These are phyloP conservation scores for Trichoderma atroviride DNA, from an alignment of 2,329 filamentous ascomycete genomes.

Conservation along the genomic window DNA sequence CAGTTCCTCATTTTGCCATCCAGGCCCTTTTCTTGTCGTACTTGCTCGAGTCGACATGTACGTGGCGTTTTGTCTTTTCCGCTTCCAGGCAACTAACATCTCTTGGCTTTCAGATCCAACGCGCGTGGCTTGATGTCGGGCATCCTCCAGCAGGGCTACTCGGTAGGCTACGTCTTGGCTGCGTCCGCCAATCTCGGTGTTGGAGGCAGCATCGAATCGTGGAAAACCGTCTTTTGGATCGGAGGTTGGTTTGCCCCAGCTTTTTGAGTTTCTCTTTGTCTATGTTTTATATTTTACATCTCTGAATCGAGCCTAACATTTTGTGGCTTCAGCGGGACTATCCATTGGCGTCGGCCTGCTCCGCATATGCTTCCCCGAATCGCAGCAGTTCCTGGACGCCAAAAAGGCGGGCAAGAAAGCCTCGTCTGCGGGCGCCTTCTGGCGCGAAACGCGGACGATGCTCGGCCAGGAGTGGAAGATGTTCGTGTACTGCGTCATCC, in stretches of 20 bases:
- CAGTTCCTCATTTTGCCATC: background rate
- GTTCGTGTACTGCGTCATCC: constrained; percentile 73
- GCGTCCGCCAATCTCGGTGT: constrained; percentile 76
- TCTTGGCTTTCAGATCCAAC: constrained; percentile 49
- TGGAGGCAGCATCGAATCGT: constrained; percentile 62
- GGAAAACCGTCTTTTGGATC: constrained; percentile 78
- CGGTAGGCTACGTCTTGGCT: constrained; percentile 77
- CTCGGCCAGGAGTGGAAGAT: constrained; percentile 72
- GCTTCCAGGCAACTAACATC: constrained; percentile 21
- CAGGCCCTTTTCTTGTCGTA: too few relatives aligned
- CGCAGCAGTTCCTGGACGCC: constrained; percentile 72
- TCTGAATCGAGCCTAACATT: background rate
- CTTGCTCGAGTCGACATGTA: background rate
- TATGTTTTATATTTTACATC: background rate
- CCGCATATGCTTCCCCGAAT: constrained; percentile 71
- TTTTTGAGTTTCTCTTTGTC: background rate
- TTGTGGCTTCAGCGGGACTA: constrained; percentile 51
- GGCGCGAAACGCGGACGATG: constrained; percentile 70
- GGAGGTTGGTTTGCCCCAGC: constrained; percentile 45
- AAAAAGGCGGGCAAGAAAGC: constrained; percentile 60
- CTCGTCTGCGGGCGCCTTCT: constrained; percentile 58
- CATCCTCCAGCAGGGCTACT: constrained; percentile 81
- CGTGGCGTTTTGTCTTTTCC: background rate
- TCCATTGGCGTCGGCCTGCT: constrained; percentile 70
- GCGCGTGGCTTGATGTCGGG: constrained; percentile 80